These are phyloP conservation scores for Rhodotorula sp. DNA, from an alignment of 1,284 basidiomycete genomes.

Conservation along the genomic window DNA sequence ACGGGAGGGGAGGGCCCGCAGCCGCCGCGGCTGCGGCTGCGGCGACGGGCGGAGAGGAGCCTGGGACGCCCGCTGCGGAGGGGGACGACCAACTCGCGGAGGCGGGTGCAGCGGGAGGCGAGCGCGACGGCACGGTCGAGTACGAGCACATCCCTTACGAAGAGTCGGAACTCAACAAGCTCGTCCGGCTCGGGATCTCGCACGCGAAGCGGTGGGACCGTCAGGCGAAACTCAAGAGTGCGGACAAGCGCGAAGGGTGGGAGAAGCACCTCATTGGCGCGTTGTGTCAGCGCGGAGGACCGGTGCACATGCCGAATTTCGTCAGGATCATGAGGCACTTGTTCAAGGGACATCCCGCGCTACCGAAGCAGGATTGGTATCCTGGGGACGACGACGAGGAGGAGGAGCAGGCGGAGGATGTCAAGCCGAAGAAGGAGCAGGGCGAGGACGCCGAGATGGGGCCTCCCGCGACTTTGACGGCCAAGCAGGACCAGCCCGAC, in stretches of 20 bases:
- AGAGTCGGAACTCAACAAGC: conserved; percentile 21
- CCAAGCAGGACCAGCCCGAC: neutral
- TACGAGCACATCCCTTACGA: conserved; percentile 17
- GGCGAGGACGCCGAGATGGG: neutral
- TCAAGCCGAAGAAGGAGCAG: conserved; percentile 4
- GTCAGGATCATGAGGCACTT: conserved; percentile 34
- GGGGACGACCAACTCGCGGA: conserved; percentile 22
- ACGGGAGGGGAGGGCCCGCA: neutral
- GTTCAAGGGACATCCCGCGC: conserved; percentile 23
- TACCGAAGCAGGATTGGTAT: conserved; percentile 1
- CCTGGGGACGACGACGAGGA: neutral
- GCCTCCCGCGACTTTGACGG: neutral
- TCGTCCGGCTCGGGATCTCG: conserved; percentile 35
- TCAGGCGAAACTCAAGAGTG: conserved; percentile 38
- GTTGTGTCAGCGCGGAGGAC: conserved; percentile 40
- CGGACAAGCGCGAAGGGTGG: conserved; percentile 35
- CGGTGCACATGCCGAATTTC: conserved; percentile 23
- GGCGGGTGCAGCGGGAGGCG: conserved; percentile 2
- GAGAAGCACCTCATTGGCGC: conserved; percentile 39
- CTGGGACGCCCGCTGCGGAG: conserved; percentile 23
- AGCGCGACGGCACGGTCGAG: neutral
- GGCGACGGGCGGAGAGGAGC: conserved; percentile 21
- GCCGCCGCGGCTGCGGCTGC: conserved; percentile 12
- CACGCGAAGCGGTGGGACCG: conserved; percentile 40
- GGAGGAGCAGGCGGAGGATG: neutral